Percentiles rank a stretch among this genome's conserved stretches.
These are phyloP conservation scores for Scytalidium lignicola DNA, from an alignment of 2,329 filamentous ascomycete species.

Conservation along the genomic window DNA sequence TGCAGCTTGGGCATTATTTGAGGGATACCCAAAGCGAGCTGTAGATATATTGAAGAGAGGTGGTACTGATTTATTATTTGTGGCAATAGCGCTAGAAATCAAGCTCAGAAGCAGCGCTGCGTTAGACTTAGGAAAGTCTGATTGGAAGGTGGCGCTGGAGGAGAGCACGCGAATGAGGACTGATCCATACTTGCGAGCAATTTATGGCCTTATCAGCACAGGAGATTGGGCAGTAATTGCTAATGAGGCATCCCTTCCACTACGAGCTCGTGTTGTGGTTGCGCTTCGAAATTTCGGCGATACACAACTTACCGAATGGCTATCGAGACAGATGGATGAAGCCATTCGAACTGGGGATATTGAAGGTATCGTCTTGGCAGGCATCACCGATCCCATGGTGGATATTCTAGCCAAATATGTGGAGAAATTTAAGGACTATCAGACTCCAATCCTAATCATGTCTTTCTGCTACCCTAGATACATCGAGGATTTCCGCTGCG, in stretches of 20 bases:
- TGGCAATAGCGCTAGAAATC: conserved; percentile 61
- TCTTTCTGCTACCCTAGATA: conserved; percentile 71
- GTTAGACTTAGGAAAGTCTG: conserved; percentile 20
- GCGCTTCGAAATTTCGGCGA: conserved; percentile 64
- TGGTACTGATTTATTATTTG: conserved; percentile 64
- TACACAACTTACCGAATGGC: conserved; percentile 59
- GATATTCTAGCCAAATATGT: conserved; percentile 74
- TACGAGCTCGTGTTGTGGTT: conserved; percentile 69
- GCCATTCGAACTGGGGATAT: conserved; percentile 64
- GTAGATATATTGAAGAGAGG: conserved; percentile 65
- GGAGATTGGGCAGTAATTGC: conserved; percentile 72
- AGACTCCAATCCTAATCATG: conserved; percentile 71
- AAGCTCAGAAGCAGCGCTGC: conserved; percentile 46
- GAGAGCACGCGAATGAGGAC: conserved; percentile 43
- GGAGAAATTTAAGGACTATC: conserved; percentile 69
- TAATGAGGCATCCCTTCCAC: conserved; percentile 65
- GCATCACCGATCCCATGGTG: conserved; percentile 66
- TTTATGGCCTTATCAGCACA: conserved; percentile 72
- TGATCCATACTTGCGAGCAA: conserved; percentile 74
- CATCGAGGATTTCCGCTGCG: conserved; percentile 70
- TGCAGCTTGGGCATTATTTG: conserved; percentile 70
- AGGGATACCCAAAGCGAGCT: conserved; percentile 63
- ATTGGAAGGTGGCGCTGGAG: conserved; percentile 24
- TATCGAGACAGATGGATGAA: conserved; percentile 57
- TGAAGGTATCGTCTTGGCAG: conserved; percentile 72